phyloP scores from a whole-genome alignment of 129 eudicot genomes.

The Pulicaria dysenterica region DNA sequence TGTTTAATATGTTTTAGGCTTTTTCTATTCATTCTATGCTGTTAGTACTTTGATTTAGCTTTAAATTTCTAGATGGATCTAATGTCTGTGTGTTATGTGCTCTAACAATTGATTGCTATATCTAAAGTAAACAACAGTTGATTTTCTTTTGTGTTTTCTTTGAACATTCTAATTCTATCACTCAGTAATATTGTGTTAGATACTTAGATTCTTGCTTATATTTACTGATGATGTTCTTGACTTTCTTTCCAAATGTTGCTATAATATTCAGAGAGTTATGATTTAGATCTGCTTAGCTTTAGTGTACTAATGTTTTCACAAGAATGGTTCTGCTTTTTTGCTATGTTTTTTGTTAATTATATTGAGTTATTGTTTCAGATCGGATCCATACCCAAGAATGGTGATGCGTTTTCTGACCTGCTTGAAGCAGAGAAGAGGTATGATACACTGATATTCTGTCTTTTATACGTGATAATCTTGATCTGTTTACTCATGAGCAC shows the following conservation, averaged over 20 bases:
- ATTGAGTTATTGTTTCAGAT: slow-evolving; percentile 34
- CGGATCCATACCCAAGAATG: slow-evolving; percentile 29
- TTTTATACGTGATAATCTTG: not conserved
- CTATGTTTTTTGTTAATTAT: not conserved
- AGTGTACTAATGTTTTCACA: not conserved
- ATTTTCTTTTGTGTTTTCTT: too few relatives aligned
- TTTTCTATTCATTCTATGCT: too few relatives aligned
- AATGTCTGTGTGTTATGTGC: not conserved
- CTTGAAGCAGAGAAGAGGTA: slow-evolving; percentile 43
- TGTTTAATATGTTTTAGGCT: too few relatives aligned
- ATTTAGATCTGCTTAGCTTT: too few relatives aligned
- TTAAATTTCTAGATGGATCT: too few relatives aligned
- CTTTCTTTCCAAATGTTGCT: too few relatives aligned
- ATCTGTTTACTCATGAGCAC: not conserved
- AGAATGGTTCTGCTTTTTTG: not conserved
- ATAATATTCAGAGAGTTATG: too few relatives aligned
- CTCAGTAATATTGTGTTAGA: slow-evolving; percentile 3
- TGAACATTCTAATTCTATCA: too few relatives aligned
- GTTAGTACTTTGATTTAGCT: too few relatives aligned
- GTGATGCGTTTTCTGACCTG: slow-evolving; percentile 20
- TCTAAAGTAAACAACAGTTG: slow-evolving; percentile 1
- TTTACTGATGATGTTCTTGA: slow-evolving; percentile 1
- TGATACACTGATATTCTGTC: not conserved
- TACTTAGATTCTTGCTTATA: not conserved
- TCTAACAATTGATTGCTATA: not conserved